These are phyloP conservation scores for Wilcoxina mikolae DNA, from an alignment of 495 filamentous ascomycete species.

Conservation along the genomic window DNA sequence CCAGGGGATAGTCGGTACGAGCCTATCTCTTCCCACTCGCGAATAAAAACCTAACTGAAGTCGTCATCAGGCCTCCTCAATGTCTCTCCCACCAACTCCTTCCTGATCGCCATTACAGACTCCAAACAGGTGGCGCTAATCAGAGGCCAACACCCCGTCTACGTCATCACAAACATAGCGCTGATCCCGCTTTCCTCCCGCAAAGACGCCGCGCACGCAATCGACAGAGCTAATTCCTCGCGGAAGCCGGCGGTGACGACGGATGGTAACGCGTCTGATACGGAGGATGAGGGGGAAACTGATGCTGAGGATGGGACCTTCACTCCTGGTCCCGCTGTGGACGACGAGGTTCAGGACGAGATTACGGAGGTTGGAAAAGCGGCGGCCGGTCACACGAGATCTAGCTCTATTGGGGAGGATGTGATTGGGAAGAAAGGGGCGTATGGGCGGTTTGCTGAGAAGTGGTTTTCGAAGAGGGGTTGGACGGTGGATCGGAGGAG, in stretches of 20 bases:
- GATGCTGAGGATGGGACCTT: constrained; percentile 27
- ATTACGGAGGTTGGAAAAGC: constrained; percentile 19
- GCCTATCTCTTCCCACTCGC: not conserved
- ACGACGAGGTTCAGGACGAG: constrained; percentile 32
- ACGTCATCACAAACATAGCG: constrained; percentile 70
- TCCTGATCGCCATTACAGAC: constrained; percentile 67
- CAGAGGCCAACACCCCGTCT: constrained; percentile 56
- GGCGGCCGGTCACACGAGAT: constrained; percentile 12
- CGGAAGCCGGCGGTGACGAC: constrained; percentile 14
- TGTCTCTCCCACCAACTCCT: constrained; percentile 54
- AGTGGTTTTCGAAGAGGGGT: constrained; percentile 74
- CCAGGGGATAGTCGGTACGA: constrained; percentile 72
- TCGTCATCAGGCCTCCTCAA: constrained; percentile 47
- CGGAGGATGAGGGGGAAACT: constrained; percentile 29
- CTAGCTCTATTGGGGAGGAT: constrained; percentile 58
- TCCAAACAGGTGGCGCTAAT: constrained; percentile 81
- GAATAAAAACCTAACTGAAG: not conserved
- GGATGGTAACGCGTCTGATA: not conserved
- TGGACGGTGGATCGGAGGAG: constrained; percentile 49
- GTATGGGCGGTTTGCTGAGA: constrained; percentile 75
- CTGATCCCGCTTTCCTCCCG: constrained; percentile 72
- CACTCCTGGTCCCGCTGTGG: constrained; percentile 13
- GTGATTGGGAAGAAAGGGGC: constrained; percentile 61
- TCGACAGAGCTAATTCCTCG: constrained; percentile 46
- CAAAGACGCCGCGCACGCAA: constrained; percentile 53